A percentile compares a stretch with the other conserved stretches of the same genome.
Conservation (phyloP, 805 yeast species). For the Sporopachydermia quercuum region DNA sequence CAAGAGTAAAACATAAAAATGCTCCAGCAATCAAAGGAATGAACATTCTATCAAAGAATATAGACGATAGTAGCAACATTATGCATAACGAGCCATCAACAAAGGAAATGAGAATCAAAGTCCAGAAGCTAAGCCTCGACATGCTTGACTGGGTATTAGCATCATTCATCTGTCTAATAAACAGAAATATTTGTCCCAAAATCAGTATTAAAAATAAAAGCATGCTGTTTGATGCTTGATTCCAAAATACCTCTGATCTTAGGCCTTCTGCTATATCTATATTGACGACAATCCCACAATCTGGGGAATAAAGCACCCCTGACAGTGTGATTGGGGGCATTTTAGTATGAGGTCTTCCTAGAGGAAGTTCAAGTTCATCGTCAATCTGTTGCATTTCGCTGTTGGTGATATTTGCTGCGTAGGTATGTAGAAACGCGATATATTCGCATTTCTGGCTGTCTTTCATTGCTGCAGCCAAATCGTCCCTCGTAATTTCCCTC, state of each 20-base stretch:
- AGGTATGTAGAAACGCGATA: conserved; percentile 51
- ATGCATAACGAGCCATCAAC: conserved; percentile 60
- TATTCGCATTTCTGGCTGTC: conserved; percentile 48
- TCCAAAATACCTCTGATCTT: conserved; percentile 31
- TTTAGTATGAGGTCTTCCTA: conserved; percentile 58
- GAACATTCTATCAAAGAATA: conserved; percentile 39
- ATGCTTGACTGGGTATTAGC: conserved; percentile 71
- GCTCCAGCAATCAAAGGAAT: conserved; percentile 57
- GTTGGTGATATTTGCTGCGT: conserved; percentile 38
- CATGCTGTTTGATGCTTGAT: conserved; percentile 24
- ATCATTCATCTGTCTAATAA: conserved; percentile 54
- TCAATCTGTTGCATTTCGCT: conserved; percentile 50
- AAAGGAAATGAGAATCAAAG: conserved; percentile 46
- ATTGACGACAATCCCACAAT: conserved; percentile 53
- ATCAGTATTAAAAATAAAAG: conserved; percentile 31
- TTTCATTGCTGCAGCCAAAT: conserved; percentile 22
- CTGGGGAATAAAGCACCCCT: conserved; percentile 72
- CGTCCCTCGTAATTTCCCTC: conserved; percentile 10
- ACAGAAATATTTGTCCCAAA: conserved; percentile 36
- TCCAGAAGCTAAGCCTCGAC: conserved; percentile 55
- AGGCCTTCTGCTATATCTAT: conserved; percentile 32
- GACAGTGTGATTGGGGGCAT: conserved; percentile 43
- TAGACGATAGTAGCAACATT: conserved; percentile 43
- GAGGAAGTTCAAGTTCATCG: conserved; percentile 53
- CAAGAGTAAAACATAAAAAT: conserved; percentile 51